phyloP scores from a whole-genome alignment of 441 rosid genomes.

The Jatropha podagrica region DNA sequence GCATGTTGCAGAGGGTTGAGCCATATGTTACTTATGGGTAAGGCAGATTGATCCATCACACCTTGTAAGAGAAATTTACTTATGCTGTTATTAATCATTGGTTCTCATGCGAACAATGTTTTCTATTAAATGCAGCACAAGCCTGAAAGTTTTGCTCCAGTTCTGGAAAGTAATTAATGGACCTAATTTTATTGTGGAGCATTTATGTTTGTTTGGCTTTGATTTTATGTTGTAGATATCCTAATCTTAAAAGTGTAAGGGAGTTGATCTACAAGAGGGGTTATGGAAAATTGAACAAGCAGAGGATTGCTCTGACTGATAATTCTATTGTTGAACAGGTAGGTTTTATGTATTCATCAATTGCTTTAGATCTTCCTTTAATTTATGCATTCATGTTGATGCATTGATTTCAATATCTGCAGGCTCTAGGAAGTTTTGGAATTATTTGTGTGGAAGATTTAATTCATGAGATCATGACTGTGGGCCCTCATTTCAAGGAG shows the following conservation, averaged over 20 bases:
- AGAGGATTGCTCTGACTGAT: conserved; percentile 65
- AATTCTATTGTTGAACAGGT: conserved; percentile 73
- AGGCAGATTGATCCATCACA: not conserved
- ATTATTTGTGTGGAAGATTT: conserved; percentile 67
- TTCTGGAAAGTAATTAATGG: not conserved
- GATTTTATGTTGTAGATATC: conserved; percentile 39
- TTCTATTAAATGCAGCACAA: not conserved
- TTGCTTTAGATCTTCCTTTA: not conserved
- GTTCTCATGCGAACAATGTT: not conserved
- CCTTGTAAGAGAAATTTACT: no score
- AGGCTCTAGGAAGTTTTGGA: conserved; percentile 62
- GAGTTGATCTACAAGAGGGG: conserved; percentile 80
- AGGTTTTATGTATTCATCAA: conserved; percentile 34
- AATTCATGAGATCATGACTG: conserved; percentile 69
- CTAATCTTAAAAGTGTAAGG: conserved; percentile 76
- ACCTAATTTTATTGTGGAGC: not conserved
- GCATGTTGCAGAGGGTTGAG: conserved; percentile 83
- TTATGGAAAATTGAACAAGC: conserved; percentile 64
- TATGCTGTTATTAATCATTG: not conserved
- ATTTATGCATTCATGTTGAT: not conserved
- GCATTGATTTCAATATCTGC: conserved; percentile 14
- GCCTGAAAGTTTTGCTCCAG: not conserved
- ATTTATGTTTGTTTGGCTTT: conserved; percentile 9
- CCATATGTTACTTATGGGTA: conserved; percentile 90
- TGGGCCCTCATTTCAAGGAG: conserved; percentile 78